phyloP scores from a whole-genome alignment of 768 basidiomycete genomes.

The Mycena galericulata region DNA sequence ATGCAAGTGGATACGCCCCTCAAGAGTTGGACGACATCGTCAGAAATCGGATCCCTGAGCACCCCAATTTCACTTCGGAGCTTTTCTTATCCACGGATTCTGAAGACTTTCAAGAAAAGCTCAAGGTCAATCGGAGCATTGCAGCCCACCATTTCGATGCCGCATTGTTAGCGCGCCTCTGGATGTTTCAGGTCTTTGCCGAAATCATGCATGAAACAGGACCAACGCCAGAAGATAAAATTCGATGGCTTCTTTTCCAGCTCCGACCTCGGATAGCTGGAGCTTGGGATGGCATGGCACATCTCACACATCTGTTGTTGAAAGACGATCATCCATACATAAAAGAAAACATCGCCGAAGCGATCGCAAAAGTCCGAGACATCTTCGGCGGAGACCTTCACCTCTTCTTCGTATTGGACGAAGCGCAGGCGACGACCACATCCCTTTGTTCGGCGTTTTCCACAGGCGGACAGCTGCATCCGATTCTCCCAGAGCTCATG shows the following conservation, averaged over 20 bases:
- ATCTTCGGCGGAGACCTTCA: not conserved
- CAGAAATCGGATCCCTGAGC: not conserved
- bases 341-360: not conserved
- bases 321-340: not conserved
- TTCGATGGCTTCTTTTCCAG: not conserved
- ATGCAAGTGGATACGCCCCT: not conserved
- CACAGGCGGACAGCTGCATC: not conserved
- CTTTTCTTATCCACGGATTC: not conserved
- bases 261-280: not conserved
- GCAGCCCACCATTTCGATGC: not conserved
- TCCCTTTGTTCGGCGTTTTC: not conserved
- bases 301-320: not conserved
- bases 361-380: not conserved
- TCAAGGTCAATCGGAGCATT: not conserved
- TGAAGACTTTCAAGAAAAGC: not conserved
- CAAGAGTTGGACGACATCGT: not conserved
- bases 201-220: not conserved
- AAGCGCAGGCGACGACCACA: not conserved
- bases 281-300: not conserved
- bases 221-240: not conserved
- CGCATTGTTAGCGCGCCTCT: not conserved
- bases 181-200: not conserved
- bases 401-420: not conserved
- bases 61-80: not conserved
- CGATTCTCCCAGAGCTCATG: not conserved